Evolutionary conservation across 176 grass and related monocot genomes (phyloP).

Genomic region (Avena eriantha): DNA sequence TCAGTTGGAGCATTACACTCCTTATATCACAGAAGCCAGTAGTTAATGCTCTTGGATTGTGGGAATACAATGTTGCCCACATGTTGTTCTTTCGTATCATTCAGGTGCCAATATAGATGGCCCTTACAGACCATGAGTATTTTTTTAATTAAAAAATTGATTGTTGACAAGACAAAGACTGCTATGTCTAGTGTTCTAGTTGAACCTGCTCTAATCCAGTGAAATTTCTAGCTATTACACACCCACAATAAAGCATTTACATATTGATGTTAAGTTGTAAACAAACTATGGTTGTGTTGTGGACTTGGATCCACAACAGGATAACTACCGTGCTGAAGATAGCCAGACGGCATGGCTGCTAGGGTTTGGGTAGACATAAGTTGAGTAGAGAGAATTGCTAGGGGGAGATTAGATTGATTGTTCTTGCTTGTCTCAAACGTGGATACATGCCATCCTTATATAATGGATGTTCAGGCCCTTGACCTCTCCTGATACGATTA

Average conservation of each 20-base stretch:
- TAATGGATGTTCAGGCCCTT: no score
- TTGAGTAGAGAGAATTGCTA: no score
- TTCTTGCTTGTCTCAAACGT: no score
- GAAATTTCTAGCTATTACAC: background rate
- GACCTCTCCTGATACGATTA: no score
- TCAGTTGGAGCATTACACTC: background rate
- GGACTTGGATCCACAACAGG: no score
- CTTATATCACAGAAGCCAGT: background rate
- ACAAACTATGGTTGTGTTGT: constrained; percentile 15
- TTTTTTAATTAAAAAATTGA: background rate
- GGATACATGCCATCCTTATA: no score
- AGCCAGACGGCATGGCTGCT: no score
- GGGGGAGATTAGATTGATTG: no score
- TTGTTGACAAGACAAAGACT: background rate
- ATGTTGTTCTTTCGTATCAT: background rate
- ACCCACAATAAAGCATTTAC: constrained; percentile 3
- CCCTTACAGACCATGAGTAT: background rate
- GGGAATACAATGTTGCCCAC: background rate
- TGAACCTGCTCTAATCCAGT: background rate
- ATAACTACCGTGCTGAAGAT: no score
- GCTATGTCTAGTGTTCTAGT: background rate
- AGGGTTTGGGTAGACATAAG: no score
- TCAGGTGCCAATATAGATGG: constrained; percentile 19
- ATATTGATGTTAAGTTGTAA: background rate
- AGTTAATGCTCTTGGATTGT: constrained; percentile 14